Evolutionary conservation across 768 basidiomycete genomes (phyloP).

Genomic region (Suillus hirtellus): DNA sequence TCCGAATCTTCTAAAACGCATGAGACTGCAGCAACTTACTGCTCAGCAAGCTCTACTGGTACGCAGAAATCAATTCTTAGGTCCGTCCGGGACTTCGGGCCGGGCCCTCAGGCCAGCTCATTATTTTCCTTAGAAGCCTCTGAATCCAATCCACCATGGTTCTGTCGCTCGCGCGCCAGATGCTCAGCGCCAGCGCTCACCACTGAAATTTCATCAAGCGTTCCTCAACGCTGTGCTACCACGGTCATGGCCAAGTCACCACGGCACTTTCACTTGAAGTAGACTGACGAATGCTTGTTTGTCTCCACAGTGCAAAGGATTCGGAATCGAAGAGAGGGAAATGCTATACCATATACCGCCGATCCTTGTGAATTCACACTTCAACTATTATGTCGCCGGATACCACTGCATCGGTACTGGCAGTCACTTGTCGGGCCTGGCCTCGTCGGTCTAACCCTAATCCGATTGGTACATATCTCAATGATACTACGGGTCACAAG

Average conservation of each 20-base stretch:
- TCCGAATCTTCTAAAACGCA: slow-evolving; percentile 33
- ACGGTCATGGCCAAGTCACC: not conserved
- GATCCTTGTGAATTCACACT: not conserved
- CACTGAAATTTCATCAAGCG: not conserved
- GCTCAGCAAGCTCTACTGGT: not conserved
- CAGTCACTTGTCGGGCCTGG: not conserved
- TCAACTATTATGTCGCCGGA: not conserved
- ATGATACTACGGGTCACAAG: no score
- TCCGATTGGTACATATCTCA: not conserved
- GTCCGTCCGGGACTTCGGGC: no score
- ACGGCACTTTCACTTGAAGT: not conserved
- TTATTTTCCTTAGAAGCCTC: not conserved
- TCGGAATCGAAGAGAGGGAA: no score
- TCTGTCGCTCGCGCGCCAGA: not conserved
- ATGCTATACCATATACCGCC: not conserved
- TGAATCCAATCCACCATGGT: not conserved
- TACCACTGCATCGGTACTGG: not conserved
- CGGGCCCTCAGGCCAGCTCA: not conserved
- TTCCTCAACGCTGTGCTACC: not conserved
- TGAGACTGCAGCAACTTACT: not conserved
- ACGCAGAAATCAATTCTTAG: no score
- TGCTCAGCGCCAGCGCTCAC: not conserved
- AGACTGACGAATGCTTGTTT: not conserved
- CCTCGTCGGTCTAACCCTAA: not conserved
- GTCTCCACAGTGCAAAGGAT: not conserved